Conservation (phyloP, 345 rosid genomes). For the Litchi chinensis region DNA sequence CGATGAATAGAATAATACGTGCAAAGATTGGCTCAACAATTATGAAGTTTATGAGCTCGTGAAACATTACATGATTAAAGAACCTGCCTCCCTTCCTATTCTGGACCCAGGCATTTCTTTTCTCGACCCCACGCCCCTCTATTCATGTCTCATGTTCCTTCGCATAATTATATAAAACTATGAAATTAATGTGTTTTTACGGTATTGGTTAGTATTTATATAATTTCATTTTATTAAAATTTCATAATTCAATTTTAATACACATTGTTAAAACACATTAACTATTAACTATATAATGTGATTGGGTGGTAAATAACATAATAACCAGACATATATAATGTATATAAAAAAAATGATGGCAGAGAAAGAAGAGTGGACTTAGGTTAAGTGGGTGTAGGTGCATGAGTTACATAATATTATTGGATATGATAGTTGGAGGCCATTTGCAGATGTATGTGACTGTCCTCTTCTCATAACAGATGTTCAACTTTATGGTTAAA, state of each 20-base stretch:
- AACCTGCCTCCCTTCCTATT: neutral
- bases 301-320: too few relatives aligned
- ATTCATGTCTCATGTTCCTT: neutral
- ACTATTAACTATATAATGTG: too few relatives aligned
- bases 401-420: neutral
- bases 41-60: constrained; percentile 9
- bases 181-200: too few relatives aligned
- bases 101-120: too few relatives aligned
- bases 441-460: neutral
- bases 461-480: constrained; percentile 16
- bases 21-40: constrained; percentile 15
- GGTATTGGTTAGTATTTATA: neutral
- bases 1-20: neutral
- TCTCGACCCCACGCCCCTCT: neutral
- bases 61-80: constrained; percentile 26
- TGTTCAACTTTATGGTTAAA: constrained; percentile 27
- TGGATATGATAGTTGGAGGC: constrained; percentile 9
- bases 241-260: too few relatives aligned
- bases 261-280: too few relatives aligned
- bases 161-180: too few relatives aligned
- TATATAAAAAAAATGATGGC: too few relatives aligned
- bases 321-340: too few relatives aligned
- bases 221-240: neutral
- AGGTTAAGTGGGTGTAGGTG: constrained; percentile 1
- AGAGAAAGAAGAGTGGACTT: constrained; percentile 21